Conservation (phyloP, 176 grass and related monocot genomes). For the Raddia guianensis region DNA sequence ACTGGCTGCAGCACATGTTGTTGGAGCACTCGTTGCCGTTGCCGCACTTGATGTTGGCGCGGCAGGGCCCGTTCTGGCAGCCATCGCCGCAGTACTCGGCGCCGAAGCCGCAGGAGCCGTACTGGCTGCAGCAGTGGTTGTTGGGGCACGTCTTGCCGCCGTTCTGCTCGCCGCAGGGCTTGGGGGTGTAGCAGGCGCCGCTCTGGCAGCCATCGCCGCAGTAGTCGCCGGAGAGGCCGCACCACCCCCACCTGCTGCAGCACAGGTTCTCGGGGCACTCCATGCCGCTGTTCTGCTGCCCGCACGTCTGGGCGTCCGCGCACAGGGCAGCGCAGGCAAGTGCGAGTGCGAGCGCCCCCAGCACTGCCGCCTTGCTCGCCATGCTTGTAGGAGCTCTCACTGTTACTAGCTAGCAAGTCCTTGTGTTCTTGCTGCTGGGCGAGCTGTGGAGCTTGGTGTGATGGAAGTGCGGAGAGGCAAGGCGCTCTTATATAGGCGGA, state of each 20-base stretch:
- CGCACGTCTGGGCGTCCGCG: background rate
- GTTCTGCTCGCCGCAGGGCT: background rate
- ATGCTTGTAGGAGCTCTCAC: too few species aligned
- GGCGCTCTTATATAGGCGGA: background rate
- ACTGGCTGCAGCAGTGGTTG: background rate
- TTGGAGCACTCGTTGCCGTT: too few species aligned
- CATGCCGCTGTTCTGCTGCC: background rate
- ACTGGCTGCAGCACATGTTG: too few species aligned
- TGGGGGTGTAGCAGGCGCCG: background rate
- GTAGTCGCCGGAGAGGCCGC: background rate
- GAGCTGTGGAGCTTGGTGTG: too few species aligned
- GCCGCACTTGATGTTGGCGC: too few species aligned
- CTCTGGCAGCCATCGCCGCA: background rate
- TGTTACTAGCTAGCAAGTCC: too few species aligned
- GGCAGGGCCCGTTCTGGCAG: background rate
- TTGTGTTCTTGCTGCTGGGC: background rate
- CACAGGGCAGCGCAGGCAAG: too few species aligned
- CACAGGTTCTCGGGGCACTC: background rate
- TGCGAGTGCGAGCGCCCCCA: too few species aligned
- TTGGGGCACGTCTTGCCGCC: background rate
- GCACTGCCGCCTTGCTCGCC: too few species aligned
- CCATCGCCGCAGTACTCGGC: background rate
- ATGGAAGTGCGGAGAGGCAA: background rate
- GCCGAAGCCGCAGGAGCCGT: background rate
- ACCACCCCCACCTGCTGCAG: background rate